Percentiles rank a stretch among this genome's conserved stretches.
phyloP scores from a whole-genome alignment of 352 stramenopile genomes.

The Globisporangium apiculatum region DNA sequence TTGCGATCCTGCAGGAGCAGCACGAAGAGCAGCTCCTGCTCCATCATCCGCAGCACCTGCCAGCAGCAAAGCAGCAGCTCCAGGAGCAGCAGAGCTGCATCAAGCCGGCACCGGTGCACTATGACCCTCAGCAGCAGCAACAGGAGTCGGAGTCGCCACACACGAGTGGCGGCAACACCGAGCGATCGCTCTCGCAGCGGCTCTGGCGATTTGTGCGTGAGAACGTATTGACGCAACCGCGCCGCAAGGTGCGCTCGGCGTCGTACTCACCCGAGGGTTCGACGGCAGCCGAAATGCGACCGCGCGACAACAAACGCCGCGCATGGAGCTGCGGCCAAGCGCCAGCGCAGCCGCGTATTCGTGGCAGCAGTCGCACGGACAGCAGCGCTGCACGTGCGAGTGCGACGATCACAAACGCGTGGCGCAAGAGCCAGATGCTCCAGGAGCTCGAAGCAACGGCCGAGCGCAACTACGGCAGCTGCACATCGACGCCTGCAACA shows the following conservation, averaged over 20 bases:
- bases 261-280: constrained; percentile 7
- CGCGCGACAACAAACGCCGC: constrained; percentile 9
- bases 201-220: constrained; percentile 12
- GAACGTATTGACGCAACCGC: not conserved
- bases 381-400: not conserved
- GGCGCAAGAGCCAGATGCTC: constrained; percentile 32
- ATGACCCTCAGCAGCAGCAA: not conserved
- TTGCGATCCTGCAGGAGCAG: constrained; percentile 9
- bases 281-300: not conserved
- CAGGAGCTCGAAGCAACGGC: constrained; percentile 31
- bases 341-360: not conserved
- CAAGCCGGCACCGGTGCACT: no score
- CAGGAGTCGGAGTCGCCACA: not conserved
- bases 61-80: not conserved
- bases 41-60: not conserved
- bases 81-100: no score
- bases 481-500: constrained; percentile 4
- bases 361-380: not conserved
- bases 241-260: constrained; percentile 9
- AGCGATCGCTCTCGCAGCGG: constrained; percentile 7
- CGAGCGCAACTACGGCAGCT: not conserved
- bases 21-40: not conserved
- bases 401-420: constrained; percentile 12
- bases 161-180: not conserved
- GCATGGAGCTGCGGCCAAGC: constrained; percentile 8